Base-by-base conservation (phyloP, 2,329 filamentous ascomycete species). In the Verticillium dahliae region DNA sequence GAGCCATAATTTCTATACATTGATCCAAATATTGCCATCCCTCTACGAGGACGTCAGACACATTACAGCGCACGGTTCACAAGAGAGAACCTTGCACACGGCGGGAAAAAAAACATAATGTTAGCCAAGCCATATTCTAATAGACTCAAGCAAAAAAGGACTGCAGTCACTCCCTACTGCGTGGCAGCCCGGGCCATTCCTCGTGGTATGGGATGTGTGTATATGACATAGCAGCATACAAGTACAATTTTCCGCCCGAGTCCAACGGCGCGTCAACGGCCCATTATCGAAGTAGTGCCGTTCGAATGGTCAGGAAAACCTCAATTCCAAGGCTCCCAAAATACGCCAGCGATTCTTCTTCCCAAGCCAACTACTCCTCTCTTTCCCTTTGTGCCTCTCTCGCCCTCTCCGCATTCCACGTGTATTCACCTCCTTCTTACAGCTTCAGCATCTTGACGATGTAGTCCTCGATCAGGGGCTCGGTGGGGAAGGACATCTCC, bases 401-500 rank as follows among this genome's bases (percentile, higher is more conserved):
- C 14, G 27, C 18, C 54, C 27, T 15, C 31, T 10, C 31, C 54
- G 31, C 15, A 35, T 22, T 59, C 22, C 45, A 11, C 22, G 27
- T 31, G 27, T 4, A 31, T 31, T 31, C 27, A 31, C 27, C 27
- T 31, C 27, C 27, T 52, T 58, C 64, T 80, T 87, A 95, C 73
- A 96, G 81, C 68, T 87, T 85, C 73, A 99, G 83, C 70, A 98
- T 82, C 87, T 97, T 98, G 69, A 89, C 92, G 61, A 90, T 90
- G 75, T 95, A 94, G 70, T 90, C 82, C 76, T 91, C 89, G 73
- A 99, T 97, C 70, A 96, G 83, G 67, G 88, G 77, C 81, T 97
- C 92, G 68, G 89, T 91, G 58, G 95, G 95, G 89, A 99, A 99
- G 71, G 84, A 84, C 91, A 99, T 90, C 79, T 95, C 88, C 85